A percentile compares a stretch with the other conserved stretches of the same genome.
Conservation (phyloP, 805 yeast genomes). For the Yarrowia osloensis region DNA sequence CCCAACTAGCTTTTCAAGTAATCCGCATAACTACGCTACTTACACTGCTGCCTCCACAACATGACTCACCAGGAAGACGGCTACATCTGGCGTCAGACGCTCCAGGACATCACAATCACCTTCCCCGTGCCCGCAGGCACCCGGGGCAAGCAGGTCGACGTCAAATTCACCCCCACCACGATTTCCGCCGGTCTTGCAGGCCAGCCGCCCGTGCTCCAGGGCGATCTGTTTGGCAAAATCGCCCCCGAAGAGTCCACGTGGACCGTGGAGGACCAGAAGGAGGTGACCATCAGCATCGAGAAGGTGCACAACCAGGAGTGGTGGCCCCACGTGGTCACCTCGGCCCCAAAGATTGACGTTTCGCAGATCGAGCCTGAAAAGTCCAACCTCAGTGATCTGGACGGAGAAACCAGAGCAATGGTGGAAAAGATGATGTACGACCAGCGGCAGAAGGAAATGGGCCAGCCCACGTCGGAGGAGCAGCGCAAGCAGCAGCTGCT, state of each 20-base stretch:
- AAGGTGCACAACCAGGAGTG: conserved; percentile 46
- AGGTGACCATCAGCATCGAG: conserved; percentile 44
- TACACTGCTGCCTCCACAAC: background rate
- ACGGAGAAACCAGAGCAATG: conserved; percentile 47
- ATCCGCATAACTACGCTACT: background rate
- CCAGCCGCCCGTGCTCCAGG: conserved; percentile 39
- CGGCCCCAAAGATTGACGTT: conserved; percentile 49
- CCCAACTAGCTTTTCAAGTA: background rate
- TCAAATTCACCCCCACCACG: conserved; percentile 37
- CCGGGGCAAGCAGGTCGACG: conserved; percentile 43
- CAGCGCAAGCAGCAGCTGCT: conserved; percentile 42
- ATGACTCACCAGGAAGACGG: conserved; percentile 3
- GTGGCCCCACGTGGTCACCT: conserved; percentile 51
- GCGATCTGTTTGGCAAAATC: conserved; percentile 43
- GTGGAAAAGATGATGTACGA: conserved; percentile 54
- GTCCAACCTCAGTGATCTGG: conserved; percentile 46
- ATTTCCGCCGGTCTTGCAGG: conserved; percentile 38
- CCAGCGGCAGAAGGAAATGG: conserved; percentile 47
- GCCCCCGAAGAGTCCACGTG: conserved; percentile 46
- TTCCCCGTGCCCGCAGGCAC: conserved; percentile 42
- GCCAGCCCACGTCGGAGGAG: conserved; percentile 46
- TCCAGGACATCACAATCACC: conserved; percentile 47
- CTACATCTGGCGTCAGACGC: conserved; percentile 47
- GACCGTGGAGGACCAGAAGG: conserved; percentile 47
- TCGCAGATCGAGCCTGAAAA: conserved; percentile 47